phyloP scores from a whole-genome alignment of 73 alveolate species.

The Blepharisma japonicum region DNA sequence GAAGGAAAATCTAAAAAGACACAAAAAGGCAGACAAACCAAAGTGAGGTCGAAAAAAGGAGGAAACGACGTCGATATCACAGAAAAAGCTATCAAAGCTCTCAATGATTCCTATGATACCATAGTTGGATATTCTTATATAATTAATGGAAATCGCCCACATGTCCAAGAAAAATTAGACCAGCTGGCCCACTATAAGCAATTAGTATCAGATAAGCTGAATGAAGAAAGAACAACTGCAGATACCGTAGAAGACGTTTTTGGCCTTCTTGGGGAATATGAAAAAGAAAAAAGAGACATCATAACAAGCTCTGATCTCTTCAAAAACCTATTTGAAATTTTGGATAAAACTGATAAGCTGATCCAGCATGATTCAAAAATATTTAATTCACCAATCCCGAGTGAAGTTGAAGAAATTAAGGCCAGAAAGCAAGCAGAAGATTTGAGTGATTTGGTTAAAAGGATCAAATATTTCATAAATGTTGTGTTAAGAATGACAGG shows the following conservation, averaged over 20 bases:
- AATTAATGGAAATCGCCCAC: too few relatives aligned
- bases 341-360: not conserved
- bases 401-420: constrained; percentile 13
- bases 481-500: not conserved
- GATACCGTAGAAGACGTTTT: not conserved
- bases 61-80: too few relatives aligned
- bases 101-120: too few relatives aligned
- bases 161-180: too few relatives aligned
- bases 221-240: not conserved
- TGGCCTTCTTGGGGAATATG: not conserved
- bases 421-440: not conserved
- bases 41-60: too few relatives aligned
- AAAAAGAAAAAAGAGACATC: constrained; percentile 11
- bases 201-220: not conserved
- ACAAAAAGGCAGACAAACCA: too few relatives aligned
- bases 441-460: not conserved
- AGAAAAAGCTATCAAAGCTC: too few relatives aligned
- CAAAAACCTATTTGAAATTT: not conserved
- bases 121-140: too few relatives aligned
- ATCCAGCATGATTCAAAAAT: not conserved
- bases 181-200: too few relatives aligned
- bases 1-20: too few relatives aligned
- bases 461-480: constrained; percentile 5
- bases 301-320: not conserved
- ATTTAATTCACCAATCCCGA: not conserved